Base-by-base conservation (phyloP, 208 protist species). In the Novymonas esmeraldas region DNA sequence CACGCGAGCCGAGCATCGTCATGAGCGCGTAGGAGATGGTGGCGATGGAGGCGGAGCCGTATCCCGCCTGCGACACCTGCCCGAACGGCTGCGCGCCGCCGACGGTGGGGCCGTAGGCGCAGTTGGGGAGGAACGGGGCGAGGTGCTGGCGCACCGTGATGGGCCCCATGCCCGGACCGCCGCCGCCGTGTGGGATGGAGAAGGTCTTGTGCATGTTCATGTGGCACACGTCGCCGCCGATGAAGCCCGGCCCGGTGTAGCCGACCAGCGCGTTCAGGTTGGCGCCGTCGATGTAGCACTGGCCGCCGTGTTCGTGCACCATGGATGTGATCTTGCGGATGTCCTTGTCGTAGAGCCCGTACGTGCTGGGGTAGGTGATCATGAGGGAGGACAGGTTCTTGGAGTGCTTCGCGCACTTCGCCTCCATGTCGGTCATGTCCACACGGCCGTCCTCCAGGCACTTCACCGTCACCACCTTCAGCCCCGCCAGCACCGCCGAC, bases 201-300 rank as follows among this genome's bases (percentile, higher is more conserved):
- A 99, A 99, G n/a, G 98, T 99, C 87, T 99, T 99, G 93, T 99
- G 98, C 34, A 99, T 83, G 85, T 99, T 99, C 38, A 99, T 84
- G 71, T 99, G 98, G 79, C 97, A 99, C 20, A 99, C 98, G 76
- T 99, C 98, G 0, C 97, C 98, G 45, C 98, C 98, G 64, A 98
- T 92, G 70, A 97, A 92, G 63, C 95, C 98, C n/a, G 98, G 98
- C 20, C 87, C 81, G 31, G 85, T 97, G 51, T 98, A 92, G 41
- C 95, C 98, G 9, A 98, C 90, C 59, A 98, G 94, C 24, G 98
- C 98, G 78, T 99, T 99, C 75, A 99, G 89, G 89, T 99, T 99
- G 26, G 98, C 98, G 26, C 98, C 98, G 68, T 99, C 98, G 82
- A 99, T 98, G 76, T 99, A 99, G 41, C 99, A 98, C 71, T 97